phyloP scores from a whole-genome alignment of 306 rosid species.

The Acacia confusa region DNA sequence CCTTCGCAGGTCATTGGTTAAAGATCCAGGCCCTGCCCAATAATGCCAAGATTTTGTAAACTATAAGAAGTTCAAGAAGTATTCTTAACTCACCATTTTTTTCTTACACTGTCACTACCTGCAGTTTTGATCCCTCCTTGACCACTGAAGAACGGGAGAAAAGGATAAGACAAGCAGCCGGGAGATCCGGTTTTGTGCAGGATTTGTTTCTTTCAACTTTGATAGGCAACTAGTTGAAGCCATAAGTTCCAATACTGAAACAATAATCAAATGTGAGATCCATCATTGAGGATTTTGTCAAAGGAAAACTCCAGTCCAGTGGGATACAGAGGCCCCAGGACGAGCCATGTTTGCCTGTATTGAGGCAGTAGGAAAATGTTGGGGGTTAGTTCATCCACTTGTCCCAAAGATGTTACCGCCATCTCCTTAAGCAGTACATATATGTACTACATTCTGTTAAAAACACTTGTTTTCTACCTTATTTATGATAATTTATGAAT shows the following conservation, averaged over 20 bases:
- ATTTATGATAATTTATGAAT: slow-evolving; percentile 16
- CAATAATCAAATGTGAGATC: slow-evolving; percentile 37
- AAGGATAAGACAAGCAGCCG: slow-evolving; percentile 76
- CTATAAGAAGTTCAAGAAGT: neutral
- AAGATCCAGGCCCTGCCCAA: neutral
- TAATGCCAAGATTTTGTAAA: neutral
- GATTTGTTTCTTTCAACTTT: slow-evolving; percentile 76
- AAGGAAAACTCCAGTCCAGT: slow-evolving; percentile 33
- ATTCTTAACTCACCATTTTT: neutral
- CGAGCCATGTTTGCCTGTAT: slow-evolving; percentile 33
- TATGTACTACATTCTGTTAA: slow-evolving; percentile 35
- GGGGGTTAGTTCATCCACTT: slow-evolving; percentile 30
- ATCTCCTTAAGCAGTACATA: neutral
- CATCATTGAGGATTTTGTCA: slow-evolving; percentile 37
- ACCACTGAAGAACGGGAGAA: slow-evolving; percentile 80
- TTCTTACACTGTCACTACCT: slow-evolving; percentile 5
- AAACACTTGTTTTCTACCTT: slow-evolving; percentile 15
- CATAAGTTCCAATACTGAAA: slow-evolving; percentile 35
- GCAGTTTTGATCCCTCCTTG: slow-evolving; percentile 89
- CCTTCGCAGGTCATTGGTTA: neutral
- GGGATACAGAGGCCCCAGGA: slow-evolving; percentile 38
- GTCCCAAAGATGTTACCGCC: neutral
- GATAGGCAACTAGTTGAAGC: slow-evolving; percentile 50
- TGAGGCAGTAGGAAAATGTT: slow-evolving; percentile 25
- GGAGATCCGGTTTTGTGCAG: slow-evolving; percentile 84